phyloP scores from a whole-genome alignment of 371 early-diverging fungal species.

The Zychaea mexicana region DNA sequence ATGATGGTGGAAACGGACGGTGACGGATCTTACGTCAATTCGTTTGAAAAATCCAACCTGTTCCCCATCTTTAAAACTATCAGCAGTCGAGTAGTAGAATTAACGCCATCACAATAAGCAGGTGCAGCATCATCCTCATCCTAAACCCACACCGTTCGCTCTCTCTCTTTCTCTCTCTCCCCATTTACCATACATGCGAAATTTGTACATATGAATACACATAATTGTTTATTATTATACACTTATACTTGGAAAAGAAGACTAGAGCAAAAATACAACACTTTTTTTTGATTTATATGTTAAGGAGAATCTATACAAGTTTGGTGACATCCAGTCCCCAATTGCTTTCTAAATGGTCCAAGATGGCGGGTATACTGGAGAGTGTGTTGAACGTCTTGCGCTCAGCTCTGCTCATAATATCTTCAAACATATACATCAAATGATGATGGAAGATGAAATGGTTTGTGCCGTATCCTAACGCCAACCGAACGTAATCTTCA shows the following conservation, averaged over 20 bases:
- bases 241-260: too few relatives aligned
- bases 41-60: constrained; percentile 61
- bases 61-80: constrained; percentile 65
- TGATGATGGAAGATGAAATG: constrained; percentile 92
- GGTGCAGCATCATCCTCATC: not conserved
- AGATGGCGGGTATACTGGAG: constrained; percentile 75
- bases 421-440: constrained; percentile 93
- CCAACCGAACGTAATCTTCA: constrained; percentile 74
- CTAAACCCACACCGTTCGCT: not conserved
- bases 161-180: not conserved
- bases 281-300: too few relatives aligned
- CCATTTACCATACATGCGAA: not conserved
- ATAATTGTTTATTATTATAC: not conserved
- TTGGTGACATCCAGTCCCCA: constrained; percentile 63
- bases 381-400: constrained; percentile 86
- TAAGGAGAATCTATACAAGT: constrained; percentile 8
- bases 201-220: constrained; percentile 1
- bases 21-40: constrained; percentile 49
- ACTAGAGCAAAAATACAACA: too few relatives aligned
- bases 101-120: constrained; percentile 11
- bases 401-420: constrained; percentile 85
- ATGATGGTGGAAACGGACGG: constrained; percentile 66
- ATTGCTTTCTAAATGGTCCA: constrained; percentile 81
- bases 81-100: constrained; percentile 46
- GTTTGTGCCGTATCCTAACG: constrained; percentile 83